Evolutionary conservation across 441 rosid genomes (phyloP).

Genomic region (Sinapis alba): DNA sequence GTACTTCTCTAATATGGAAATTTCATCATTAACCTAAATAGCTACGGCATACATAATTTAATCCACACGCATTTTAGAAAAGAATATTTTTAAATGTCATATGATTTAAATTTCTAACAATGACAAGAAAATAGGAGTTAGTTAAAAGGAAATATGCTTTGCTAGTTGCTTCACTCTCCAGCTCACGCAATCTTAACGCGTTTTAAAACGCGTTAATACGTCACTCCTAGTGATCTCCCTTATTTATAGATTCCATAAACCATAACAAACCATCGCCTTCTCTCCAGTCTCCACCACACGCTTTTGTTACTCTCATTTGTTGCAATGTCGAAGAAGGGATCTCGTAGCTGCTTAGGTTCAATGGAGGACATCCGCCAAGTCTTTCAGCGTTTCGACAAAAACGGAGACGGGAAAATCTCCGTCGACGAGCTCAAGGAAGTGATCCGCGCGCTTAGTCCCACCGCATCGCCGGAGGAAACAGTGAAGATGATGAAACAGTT

Average conservation of each 20-base stretch:
- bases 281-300: background rate
- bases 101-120: background rate
- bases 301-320: background rate
- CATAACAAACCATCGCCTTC: constrained; percentile 3
- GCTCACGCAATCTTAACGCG: constrained; percentile 37
- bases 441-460: constrained; percentile 56
- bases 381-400: constrained; percentile 73
- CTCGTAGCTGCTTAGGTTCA: constrained; percentile 37
- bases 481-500: constrained; percentile 61
- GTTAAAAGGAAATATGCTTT: background rate
- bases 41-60: no score
- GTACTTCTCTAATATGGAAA: no score
- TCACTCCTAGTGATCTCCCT: constrained; percentile 7
- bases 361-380: constrained; percentile 52
- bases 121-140: background rate
- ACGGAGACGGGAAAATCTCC: constrained; percentile 87
- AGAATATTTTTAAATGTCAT: no score
- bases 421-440: constrained; percentile 56
- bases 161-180: constrained; percentile 14
- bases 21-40: no score
- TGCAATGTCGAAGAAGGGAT: constrained; percentile 7
- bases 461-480: constrained; percentile 55
- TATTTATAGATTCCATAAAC: constrained; percentile 8
- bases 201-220: constrained; percentile 35
- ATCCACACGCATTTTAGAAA: no score